Conservation (phyloP, 78 protist genomes). For the Dictyostelium citrinum region DNA sequence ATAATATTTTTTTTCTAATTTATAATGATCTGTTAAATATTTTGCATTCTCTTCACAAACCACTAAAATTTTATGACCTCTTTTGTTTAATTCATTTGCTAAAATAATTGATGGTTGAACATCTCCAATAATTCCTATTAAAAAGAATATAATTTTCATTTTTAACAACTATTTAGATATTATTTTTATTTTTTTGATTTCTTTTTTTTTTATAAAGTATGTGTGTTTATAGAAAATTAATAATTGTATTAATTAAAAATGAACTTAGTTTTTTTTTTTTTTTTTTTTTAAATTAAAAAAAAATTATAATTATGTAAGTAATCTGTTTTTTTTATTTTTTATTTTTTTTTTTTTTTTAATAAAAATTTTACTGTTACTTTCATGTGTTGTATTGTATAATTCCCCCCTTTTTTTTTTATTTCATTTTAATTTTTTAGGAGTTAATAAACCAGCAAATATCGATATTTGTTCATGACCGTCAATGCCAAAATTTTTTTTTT, state of each 20-base stretch:
- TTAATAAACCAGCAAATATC: too few species aligned
- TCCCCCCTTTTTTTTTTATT: background rate
- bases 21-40: background rate
- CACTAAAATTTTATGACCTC: background rate
- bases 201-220: too few species aligned
- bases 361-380: too few species aligned
- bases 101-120: background rate
- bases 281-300: too few species aligned
- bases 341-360: too few species aligned
- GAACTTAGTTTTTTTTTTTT: too few species aligned
- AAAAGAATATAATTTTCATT: background rate
- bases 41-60: background rate
- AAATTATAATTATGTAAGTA: too few species aligned
- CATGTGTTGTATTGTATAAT: background rate
- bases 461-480: too few species aligned
- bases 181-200: background rate
- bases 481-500: too few species aligned
- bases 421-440: background rate
- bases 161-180: background rate
- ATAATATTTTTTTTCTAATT: background rate
- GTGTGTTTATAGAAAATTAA: too few species aligned
- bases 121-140: background rate
- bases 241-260: too few species aligned
- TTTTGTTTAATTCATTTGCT: background rate
- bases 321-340: too few species aligned